Percentiles rank a stretch among this genome's conserved stretches.
Conservation (phyloP, 306 rosid genomes). For the Cucurbita pepo region DNA sequence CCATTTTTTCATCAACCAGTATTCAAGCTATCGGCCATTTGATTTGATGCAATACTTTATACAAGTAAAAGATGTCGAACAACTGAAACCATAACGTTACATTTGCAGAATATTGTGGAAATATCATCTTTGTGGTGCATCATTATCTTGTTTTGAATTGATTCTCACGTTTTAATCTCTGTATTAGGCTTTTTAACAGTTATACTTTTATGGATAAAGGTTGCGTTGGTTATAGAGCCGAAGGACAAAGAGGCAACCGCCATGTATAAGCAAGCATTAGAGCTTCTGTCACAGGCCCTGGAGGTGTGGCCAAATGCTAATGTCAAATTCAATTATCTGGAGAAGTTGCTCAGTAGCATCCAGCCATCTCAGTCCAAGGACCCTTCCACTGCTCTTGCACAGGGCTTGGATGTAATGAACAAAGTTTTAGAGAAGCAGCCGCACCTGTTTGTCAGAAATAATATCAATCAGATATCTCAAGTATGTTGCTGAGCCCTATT, state of each 20-base stretch:
- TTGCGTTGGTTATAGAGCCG: constrained; percentile 94
- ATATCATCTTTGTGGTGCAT: neutral
- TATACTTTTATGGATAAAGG: constrained; percentile 35
- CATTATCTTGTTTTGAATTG: neutral
- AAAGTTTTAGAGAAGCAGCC: constrained; percentile 97
- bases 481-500: constrained; percentile 23
- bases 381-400: constrained; percentile 94
- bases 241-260: constrained; percentile 93
- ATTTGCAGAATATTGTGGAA: neutral
- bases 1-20: no score
- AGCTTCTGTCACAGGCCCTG: constrained; percentile 87
- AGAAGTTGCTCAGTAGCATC: constrained; percentile 88
- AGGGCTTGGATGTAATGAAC: constrained; percentile 99
- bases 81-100: neutral
- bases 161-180: neutral
- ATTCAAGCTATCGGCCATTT: no score
- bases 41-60: no score
- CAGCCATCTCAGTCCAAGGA: constrained; percentile 98
- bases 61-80: neutral
- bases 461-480: constrained; percentile 91
- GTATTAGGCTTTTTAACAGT: constrained; percentile 1
- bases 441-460: constrained; percentile 81
- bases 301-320: constrained; percentile 99
- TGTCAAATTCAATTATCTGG: constrained; percentile 87
- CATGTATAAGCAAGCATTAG: constrained; percentile 95